Evolutionary conservation across 2,329 filamentous ascomycete species (phyloP).

Genomic region (Nemania sp.): DNA sequence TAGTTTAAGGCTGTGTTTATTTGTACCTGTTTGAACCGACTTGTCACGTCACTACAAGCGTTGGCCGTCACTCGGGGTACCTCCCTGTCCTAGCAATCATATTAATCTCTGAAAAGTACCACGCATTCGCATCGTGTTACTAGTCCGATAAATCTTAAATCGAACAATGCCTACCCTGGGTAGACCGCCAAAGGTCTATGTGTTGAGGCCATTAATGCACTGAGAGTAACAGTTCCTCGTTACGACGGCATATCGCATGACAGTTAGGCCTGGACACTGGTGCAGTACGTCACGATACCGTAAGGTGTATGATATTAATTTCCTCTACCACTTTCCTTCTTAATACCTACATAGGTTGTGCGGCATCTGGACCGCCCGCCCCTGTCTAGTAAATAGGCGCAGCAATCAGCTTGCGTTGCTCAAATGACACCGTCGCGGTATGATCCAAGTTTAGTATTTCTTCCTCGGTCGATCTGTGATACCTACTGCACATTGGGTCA

Average conservation of each 20-base stretch:
- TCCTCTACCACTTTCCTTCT: constrained; percentile 10
- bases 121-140: constrained; percentile 31
- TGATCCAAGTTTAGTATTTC: constrained; percentile 8
- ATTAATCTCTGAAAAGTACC: constrained; percentile 35
- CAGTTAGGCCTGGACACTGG: neutral
- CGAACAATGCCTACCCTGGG: neutral
- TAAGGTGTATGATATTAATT: neutral
- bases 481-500: neutral
- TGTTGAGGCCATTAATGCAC: constrained; percentile 10
- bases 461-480: constrained; percentile 12
- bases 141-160: constrained; percentile 10
- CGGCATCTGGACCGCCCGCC: constrained; percentile 1
- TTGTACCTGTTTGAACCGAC: constrained; percentile 9
- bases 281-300: neutral
- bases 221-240: constrained; percentile 11
- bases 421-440: constrained; percentile 24
- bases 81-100: constrained; percentile 9
- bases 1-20: constrained; percentile 31
- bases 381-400: constrained; percentile 23
- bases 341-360: constrained; percentile 8
- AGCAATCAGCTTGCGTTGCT: constrained; percentile 28
- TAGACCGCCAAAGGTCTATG: neutral
- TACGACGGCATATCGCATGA: neutral
- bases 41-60: constrained; percentile 19
- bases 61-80: constrained; percentile 2